Evolutionary conservation across 495 filamentous ascomycete species (phyloP).

Genomic region (Daldinia decipiens): DNA sequence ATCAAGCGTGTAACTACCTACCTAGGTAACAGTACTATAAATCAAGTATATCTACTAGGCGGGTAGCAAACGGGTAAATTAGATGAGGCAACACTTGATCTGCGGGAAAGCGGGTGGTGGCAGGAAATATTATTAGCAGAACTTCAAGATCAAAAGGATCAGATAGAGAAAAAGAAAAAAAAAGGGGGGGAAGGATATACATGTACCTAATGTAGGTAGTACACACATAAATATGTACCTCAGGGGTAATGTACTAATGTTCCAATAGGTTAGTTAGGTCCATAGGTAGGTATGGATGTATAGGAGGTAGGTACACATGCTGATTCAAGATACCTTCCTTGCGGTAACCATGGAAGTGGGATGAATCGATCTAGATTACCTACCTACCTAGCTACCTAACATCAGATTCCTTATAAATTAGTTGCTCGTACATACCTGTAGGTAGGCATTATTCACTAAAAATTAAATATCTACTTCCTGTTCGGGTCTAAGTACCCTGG

Average conservation of each 20-base stretch:
- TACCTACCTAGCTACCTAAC: background rate
- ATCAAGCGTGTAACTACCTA: slow-evolving; percentile 19
- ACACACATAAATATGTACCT: too few species aligned
- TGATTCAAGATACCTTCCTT: background rate
- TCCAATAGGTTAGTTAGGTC: too few species aligned
- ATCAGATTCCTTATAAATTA: background rate
- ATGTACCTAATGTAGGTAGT: too few species aligned
- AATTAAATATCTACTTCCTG: slow-evolving; percentile 7
- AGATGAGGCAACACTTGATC: slow-evolving; percentile 26
- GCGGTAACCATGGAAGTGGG: background rate
- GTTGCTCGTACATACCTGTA: background rate
- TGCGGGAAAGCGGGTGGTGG: slow-evolving; percentile 30
- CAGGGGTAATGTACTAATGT: too few species aligned
- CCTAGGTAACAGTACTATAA: slow-evolving; percentile 4
- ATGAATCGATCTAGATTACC: slow-evolving; percentile 2
- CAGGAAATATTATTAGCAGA: slow-evolving; percentile 34
- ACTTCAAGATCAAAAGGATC: slow-evolving; percentile 21
- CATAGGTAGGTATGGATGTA: too few species aligned
- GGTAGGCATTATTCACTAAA: background rate
- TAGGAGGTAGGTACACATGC: background rate
- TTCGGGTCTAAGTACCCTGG: slow-evolving; percentile 24
- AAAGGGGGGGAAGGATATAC: too few species aligned
- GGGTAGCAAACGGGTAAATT: slow-evolving; percentile 36
- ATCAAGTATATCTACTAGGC: slow-evolving; percentile 18
- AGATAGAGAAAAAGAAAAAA: background rate